These are phyloP conservation scores for Calonectria multiphialidica DNA, from an alignment of 2,329 filamentous ascomycete genomes.

Conservation along the genomic window DNA sequence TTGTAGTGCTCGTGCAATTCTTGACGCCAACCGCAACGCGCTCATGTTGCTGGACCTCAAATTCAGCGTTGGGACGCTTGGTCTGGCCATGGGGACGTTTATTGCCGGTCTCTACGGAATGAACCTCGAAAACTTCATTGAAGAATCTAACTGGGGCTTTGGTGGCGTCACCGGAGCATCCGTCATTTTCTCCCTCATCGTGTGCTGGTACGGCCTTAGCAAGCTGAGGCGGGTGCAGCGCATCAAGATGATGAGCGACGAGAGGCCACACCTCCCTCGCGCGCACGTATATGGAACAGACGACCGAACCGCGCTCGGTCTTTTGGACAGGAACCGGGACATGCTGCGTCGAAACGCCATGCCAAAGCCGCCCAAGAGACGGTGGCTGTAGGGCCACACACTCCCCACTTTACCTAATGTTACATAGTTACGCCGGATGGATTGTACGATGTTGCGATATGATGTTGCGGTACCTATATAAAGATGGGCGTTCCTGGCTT, in stretches of 20 bases:
- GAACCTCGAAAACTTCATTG: slow-evolving; percentile 99
- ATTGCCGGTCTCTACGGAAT: slow-evolving; percentile 99
- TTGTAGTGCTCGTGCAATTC: slow-evolving; percentile 88
- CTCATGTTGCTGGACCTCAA: slow-evolving; percentile 98
- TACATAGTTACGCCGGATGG: slow-evolving; percentile 8
- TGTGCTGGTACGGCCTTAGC: slow-evolving; percentile 85
- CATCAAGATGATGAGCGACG: slow-evolving; percentile 80
- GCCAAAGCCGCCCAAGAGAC: slow-evolving; percentile 58
- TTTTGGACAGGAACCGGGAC: slow-evolving; percentile 68
- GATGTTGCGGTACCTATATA: neutral
- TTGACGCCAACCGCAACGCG: slow-evolving; percentile 97
- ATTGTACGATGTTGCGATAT: slow-evolving; percentile 21
- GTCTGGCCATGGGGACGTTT: slow-evolving; percentile 94
- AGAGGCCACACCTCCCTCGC: slow-evolving; percentile 53
- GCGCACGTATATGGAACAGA: slow-evolving; percentile 52
- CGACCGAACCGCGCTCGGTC: slow-evolving; percentile 57
- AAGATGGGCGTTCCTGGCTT: slow-evolving; percentile 23
- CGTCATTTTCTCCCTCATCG: slow-evolving; percentile 77
- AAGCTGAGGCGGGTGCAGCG: slow-evolving; percentile 89
- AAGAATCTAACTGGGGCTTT: slow-evolving; percentile 92
- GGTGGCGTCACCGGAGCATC: slow-evolving; percentile 79
- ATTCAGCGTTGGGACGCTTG: slow-evolving; percentile 94
- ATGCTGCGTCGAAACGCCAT: slow-evolving; percentile 64
- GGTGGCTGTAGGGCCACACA: slow-evolving; percentile 40
- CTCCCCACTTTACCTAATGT: neutral